phyloP scores from a whole-genome alignment of 768 basidiomycete species.

The Tylopilus vinaceipallidus region DNA sequence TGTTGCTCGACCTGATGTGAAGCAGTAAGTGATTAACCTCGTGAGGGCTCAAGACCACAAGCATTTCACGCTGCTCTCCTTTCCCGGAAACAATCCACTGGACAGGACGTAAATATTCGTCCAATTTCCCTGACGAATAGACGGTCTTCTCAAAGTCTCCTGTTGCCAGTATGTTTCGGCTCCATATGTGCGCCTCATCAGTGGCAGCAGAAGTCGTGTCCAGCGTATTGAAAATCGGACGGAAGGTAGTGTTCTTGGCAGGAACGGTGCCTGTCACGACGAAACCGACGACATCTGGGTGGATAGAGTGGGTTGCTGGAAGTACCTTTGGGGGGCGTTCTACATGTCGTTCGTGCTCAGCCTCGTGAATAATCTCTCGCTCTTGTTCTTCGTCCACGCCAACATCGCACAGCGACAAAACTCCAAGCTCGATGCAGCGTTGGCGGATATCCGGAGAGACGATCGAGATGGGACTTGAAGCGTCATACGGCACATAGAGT shows the following conservation, averaged over 20 bases:
- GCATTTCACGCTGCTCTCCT: too few species aligned
- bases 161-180: conserved; percentile 13
- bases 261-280: conserved; percentile 31
- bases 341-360: conserved; percentile 40
- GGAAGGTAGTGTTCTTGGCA: conserved; percentile 18
- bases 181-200: conserved; percentile 25
- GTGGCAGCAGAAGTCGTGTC: conserved; percentile 1
- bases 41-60: too few species aligned
- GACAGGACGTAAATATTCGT: conserved; percentile 29
- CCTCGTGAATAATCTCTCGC: conserved; percentile 45
- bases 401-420: conserved; percentile 13
- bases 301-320: conserved; percentile 23
- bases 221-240: conserved; percentile 13
- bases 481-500: conserved; percentile 27
- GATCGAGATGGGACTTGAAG: background rate
- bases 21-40: too few species aligned
- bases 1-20: too few species aligned
- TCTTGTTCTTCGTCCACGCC: conserved; percentile 50
- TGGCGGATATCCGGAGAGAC: conserved; percentile 8
- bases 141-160: conserved; percentile 17
- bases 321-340: conserved; percentile 34
- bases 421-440: conserved; percentile 18
- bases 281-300: conserved; percentile 21
- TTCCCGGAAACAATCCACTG: conserved; percentile 26
- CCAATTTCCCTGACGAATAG: background rate